Evolutionary conservation across 139 green algal species (phyloP).

Genomic region (Microglena sp.): DNA sequence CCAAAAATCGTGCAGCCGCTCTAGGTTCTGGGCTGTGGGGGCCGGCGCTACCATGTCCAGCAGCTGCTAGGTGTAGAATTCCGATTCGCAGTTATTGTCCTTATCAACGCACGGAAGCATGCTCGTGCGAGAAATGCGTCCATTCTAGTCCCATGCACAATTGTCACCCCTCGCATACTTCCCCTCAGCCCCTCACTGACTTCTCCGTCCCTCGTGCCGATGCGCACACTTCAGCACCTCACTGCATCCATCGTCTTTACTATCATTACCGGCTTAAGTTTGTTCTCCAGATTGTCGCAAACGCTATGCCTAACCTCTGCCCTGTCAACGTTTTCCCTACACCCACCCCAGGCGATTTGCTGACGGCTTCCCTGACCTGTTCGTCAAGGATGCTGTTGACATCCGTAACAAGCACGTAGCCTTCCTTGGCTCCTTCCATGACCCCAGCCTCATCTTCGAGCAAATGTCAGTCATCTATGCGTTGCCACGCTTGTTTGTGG

Average conservation of each 20-base stretch:
- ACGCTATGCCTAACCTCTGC: not conserved
- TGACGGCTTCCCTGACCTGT: constrained; percentile 95
- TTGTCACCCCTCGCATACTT: not conserved
- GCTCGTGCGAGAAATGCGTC: too few relatives aligned
- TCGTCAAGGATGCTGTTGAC: constrained; percentile 76
- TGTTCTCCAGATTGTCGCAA: not conserved
- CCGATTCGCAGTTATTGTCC: too few relatives aligned
- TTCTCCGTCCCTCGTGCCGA: not conserved
- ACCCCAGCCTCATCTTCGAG: constrained; percentile 83
- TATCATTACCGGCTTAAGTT: not conserved
- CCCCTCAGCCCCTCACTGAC: not conserved
- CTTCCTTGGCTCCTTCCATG: constrained; percentile 94
- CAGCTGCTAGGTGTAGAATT: too few relatives aligned
- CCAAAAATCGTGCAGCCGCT: too few relatives aligned
- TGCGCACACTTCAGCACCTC: not conserved
- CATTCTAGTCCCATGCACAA: not conserved
- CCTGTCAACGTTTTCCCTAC: too few relatives aligned
- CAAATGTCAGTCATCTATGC: constrained; percentile 97
- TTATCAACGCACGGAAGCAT: too few relatives aligned
- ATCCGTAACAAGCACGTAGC: constrained; percentile 84
- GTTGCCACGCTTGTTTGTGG: constrained; percentile 89
- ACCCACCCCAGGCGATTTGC: constrained; percentile 66
- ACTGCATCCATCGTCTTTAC: not conserved
- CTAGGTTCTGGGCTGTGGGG: too few relatives aligned
- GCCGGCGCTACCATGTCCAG: too few relatives aligned